Evolutionary conservation across 192 early-diverging fungal genomes (phyloP).

Genomic region (Dissophora globulifera): DNA sequence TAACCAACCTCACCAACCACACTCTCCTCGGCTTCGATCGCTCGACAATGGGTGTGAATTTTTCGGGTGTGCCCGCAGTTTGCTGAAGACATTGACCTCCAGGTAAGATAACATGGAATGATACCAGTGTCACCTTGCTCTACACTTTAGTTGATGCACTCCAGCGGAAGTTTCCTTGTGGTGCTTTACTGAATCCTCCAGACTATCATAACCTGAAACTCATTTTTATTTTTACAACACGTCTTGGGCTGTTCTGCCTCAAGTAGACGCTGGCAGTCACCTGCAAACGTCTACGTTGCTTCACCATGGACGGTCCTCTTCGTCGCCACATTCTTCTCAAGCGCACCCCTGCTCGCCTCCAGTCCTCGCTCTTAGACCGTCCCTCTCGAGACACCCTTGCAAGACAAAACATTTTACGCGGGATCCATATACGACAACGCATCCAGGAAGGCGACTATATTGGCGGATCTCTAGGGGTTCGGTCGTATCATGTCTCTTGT

Average conservation of each 20-base stretch:
- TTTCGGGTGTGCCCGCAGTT: conserved; percentile 7
- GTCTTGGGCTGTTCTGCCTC: too few species aligned
- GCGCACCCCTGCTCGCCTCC: conserved; percentile 34
- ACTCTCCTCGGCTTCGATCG: too few species aligned
- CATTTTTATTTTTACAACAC: too few species aligned
- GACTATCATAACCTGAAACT: neutral
- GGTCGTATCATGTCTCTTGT: conserved; percentile 27
- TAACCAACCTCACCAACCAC: too few species aligned
- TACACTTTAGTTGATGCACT: too few species aligned
- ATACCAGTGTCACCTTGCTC: too few species aligned
- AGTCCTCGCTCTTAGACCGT: conserved; percentile 19
- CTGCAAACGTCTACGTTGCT: conserved; percentile 19
- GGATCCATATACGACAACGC: conserved; percentile 34
- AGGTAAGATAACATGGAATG: conserved; percentile 13
- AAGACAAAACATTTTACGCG: conserved; percentile 30
- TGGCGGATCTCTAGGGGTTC: conserved; percentile 14
- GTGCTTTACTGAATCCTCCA: neutral
- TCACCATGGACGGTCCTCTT: conserved; percentile 31
- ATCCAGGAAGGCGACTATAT: conserved; percentile 40
- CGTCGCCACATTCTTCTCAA: conserved; percentile 45
- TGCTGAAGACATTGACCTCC: conserved; percentile 36
- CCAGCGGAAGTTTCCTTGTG: neutral
- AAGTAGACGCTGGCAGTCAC: conserved; percentile 16
- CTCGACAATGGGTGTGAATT: neutral
- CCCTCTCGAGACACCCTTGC: conserved; percentile 32